phyloP scores from a whole-genome alignment of 345 rosid genomes.

The Brassica nigra region DNA sequence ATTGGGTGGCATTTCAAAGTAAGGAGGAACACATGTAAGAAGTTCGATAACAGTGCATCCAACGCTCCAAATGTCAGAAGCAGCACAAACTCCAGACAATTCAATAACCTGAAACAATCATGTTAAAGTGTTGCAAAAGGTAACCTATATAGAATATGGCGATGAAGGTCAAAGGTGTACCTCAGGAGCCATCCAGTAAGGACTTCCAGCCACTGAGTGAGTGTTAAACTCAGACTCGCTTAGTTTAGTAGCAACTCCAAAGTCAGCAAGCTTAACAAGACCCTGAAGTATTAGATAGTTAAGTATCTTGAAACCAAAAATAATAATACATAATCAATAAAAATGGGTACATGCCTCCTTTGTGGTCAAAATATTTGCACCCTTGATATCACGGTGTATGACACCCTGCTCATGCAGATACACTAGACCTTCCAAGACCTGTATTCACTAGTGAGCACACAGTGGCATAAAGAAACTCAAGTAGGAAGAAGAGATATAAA shows the following conservation, averaged over 20 bases:
- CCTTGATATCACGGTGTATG: conserved; percentile 99
- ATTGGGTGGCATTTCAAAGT: conserved; percentile 97
- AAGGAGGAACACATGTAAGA: conserved; percentile 95
- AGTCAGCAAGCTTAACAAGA: conserved; percentile 99
- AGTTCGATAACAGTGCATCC: conserved; percentile 99
- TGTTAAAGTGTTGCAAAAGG: background rate
- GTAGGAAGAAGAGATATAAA: conserved; percentile 36
- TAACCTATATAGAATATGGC: background rate
- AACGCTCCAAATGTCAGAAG: conserved; percentile 99
- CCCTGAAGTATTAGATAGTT: conserved; percentile 54
- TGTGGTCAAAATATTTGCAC: conserved; percentile 98
- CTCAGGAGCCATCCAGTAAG: conserved; percentile 99
- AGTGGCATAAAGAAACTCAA: conserved; percentile 16
- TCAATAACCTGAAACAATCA: conserved; percentile 78
- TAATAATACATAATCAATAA: conserved; percentile 1
- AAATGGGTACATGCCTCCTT: conserved; percentile 67
- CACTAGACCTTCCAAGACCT: conserved; percentile 98
- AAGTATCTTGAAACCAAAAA: conserved; percentile 24
- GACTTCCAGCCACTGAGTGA: conserved; percentile 96
- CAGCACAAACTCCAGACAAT: conserved; percentile 99
- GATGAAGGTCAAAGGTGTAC: conserved; percentile 43
- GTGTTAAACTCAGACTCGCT: conserved; percentile 98
- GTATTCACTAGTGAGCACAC: conserved; percentile 35
- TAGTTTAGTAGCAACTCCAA: conserved; percentile 99
- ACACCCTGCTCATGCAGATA: conserved; percentile 99